Evolutionary conservation across 139 green algal genomes (phyloP).

Genomic region (Picochlorum sp.): DNA sequence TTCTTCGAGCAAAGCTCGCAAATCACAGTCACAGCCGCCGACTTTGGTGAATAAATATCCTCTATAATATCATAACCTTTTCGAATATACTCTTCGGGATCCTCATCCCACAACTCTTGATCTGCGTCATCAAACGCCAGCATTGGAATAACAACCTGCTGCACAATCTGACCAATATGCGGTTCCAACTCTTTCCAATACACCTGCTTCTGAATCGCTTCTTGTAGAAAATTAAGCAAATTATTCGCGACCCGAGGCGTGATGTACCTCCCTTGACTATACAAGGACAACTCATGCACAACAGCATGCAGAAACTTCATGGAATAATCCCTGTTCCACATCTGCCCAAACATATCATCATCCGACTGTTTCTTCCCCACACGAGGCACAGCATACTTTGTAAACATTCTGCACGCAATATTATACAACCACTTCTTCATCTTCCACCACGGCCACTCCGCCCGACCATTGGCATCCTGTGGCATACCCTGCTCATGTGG

Average conservation of each 20-base stretch:
- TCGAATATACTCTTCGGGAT: constrained; percentile 95
- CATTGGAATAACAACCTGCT: constrained; percentile 73
- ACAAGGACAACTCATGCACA: constrained; percentile 44
- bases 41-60: constrained; percentile 89
- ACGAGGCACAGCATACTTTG: constrained; percentile 58
- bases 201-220: constrained; percentile 19
- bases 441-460: constrained; percentile 88
- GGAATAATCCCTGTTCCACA: constrained; percentile 55
- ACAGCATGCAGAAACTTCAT: constrained; percentile 67
- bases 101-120: constrained; percentile 80
- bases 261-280: constrained; percentile 53
- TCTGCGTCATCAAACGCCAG: constrained; percentile 88
- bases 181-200: constrained; percentile 73
- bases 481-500: constrained; percentile 64
- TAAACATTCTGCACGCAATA: constrained; percentile 71
- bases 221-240: constrained; percentile 66
- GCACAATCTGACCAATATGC: constrained; percentile 54
- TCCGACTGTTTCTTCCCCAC: constrained; percentile 23
- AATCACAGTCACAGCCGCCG: constrained; percentile 82
- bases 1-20: constrained; percentile 62
- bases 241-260: constrained; percentile 70
- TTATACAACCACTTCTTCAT: constrained; percentile 94
- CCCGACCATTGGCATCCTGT: constrained; percentile 46
- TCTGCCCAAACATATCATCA: constrained; percentile 53
- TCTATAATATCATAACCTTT: constrained; percentile 98